phyloP scores from a whole-genome alignment of 2,329 filamentous ascomycete species.

The Alternaria sp. region DNA sequence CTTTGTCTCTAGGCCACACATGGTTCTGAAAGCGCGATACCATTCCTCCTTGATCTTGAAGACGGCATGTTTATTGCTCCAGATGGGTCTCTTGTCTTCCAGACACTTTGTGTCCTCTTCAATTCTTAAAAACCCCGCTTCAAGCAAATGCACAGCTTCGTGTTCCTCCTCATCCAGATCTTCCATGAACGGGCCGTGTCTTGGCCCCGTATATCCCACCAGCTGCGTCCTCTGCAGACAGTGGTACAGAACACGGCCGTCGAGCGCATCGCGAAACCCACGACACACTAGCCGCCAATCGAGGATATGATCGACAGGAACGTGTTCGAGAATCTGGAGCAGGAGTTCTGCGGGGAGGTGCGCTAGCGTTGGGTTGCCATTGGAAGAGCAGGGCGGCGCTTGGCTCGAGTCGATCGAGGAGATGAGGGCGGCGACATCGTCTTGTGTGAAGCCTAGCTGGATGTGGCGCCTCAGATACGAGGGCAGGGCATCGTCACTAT shows the following conservation, averaged over 20 bases:
- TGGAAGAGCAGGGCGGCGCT: background rate
- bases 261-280: constrained; percentile 44
- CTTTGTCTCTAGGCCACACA: background rate
- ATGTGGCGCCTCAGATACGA: constrained; percentile 33
- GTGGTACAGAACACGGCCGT: constrained; percentile 35
- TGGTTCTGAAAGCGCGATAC: constrained; percentile 13
- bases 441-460: constrained; percentile 34
- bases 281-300: constrained; percentile 42
- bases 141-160: constrained; percentile 27
- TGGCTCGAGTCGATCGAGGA: constrained; percentile 43
- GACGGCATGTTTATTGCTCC: constrained; percentile 28
- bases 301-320: constrained; percentile 38
- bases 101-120: background rate
- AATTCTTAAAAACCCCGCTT: constrained; percentile 18
- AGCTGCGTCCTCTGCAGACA: constrained; percentile 32
- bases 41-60: constrained; percentile 36
- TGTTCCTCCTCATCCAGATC: constrained; percentile 23
- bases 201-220: constrained; percentile 31
- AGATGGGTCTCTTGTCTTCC: constrained; percentile 13
- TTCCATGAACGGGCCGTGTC: background rate
- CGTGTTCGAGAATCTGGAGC: constrained; percentile 35
- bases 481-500: constrained; percentile 17
- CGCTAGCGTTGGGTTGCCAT: constrained; percentile 8
- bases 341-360: constrained; percentile 45
- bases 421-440: constrained; percentile 40